Base-by-base conservation (phyloP, 1,139 yeast genomes). In the Scheffersomyces titani region DNA sequence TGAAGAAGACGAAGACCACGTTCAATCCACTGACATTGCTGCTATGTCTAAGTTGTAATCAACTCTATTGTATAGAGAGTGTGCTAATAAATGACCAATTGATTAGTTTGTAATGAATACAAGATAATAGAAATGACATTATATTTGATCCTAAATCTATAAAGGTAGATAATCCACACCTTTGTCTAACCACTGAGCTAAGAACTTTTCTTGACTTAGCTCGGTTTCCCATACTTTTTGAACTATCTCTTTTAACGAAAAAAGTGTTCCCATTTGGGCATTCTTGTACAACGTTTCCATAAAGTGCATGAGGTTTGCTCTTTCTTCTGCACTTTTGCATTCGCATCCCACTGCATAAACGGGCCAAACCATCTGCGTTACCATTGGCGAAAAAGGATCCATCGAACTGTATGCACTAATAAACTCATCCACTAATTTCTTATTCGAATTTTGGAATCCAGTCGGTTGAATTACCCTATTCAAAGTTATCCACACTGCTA, bases 1-100 rank as follows among this genome's bases (percentile, higher is more conserved):
- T 71, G 97, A 92, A 84, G 98, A 89, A 74, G 96, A 90, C 77
- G 99, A 94, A 86, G 99, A 94, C 84, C 96, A 92, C 83, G 98
- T 94, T 73, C 99, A 94, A 88, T 93, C 98, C 69, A 89, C 97
- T 65, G 98, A 93, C 81, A 79, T 93, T 78, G 97, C 96, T 82
- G 98, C 98, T 81, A 93, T 93, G 98, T 91, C 85, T 82, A 93
- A 93, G 85, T 87, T 93, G 82, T 93, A 92, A 88, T 51, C 54
- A 49, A 51, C 60, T 64, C 65, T 62, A 65, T 63, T 64, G 66
- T 59, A 60, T 62, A 60, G 65, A 54, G 57, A 54, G 40, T 30
- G 9, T 30, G 40, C 16, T 30, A 30, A 30, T 30, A 30, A 11
- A 55, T 55, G 56, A 56, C 49, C 44, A 51, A 21, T 51, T 56